Percentiles rank a stretch among this genome's conserved stretches.
phyloP scores from a whole-genome alignment of 805 yeast genomes.

The Torulaspora gathmanii region DNA sequence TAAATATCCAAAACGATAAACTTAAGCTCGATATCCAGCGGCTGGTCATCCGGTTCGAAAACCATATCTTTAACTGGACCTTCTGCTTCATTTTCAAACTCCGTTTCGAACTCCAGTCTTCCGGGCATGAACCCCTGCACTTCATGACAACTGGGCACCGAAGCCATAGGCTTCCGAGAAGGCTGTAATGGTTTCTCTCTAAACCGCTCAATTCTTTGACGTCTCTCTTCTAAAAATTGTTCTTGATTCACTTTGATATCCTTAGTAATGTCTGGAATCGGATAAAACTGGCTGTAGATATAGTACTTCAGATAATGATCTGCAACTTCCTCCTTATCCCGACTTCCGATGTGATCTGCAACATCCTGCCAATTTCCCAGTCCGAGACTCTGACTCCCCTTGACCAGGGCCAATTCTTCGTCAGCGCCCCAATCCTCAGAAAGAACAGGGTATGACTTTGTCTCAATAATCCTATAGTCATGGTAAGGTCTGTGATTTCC shows the following conservation, averaged over 20 bases:
- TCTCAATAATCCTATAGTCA: conserved; percentile 86
- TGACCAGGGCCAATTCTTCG: conserved; percentile 82
- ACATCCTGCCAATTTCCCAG: conserved; percentile 97
- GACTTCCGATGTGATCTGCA: conserved; percentile 91
- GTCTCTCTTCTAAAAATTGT: conserved; percentile 64
- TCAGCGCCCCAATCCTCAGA: conserved; percentile 97
- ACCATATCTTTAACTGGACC: conserved; percentile 89
- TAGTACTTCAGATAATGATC: conserved; percentile 74
- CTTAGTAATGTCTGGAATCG: conserved; percentile 80
- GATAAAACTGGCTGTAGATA: conserved; percentile 66
- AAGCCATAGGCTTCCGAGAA: conserved; percentile 81
- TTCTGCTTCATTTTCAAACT: conserved; percentile 96
- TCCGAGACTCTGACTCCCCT: conserved; percentile 88
- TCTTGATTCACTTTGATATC: conserved; percentile 63
- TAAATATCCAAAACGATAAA: conserved; percentile 83
- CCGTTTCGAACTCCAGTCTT: conserved; percentile 91
- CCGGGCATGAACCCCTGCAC: conserved; percentile 99
- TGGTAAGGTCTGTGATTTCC: conserved; percentile 93
- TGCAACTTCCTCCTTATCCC: conserved; percentile 88
- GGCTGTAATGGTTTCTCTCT: conserved; percentile 75
- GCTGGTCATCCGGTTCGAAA: conserved; percentile 88
- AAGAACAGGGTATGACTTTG: conserved; percentile 90
- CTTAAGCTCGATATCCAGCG: conserved; percentile 84
- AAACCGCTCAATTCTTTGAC: conserved; percentile 65
- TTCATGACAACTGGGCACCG: conserved; percentile 95